Evolutionary conservation across 2,329 filamentous ascomycete genomes (phyloP).

Genomic region (Aureobasidium sp.): DNA sequence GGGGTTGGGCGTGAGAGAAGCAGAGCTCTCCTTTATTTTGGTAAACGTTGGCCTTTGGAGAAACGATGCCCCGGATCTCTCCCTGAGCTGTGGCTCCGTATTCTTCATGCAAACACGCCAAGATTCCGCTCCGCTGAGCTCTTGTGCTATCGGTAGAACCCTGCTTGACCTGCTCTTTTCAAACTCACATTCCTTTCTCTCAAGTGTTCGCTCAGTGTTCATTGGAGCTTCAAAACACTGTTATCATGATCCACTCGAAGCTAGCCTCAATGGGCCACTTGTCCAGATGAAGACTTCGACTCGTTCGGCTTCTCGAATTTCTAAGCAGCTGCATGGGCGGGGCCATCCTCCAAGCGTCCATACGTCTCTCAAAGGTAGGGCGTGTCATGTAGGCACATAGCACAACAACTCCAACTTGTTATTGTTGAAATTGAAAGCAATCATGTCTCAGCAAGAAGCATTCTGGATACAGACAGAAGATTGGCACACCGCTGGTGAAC

Average conservation of each 20-base stretch:
- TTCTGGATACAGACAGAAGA: constrained; percentile 15
- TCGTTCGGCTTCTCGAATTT: background rate
- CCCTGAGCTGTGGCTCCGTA: background rate
- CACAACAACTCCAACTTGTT: background rate
- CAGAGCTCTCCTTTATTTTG: constrained; percentile 6
- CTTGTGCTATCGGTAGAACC: background rate
- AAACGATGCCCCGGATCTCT: constrained; percentile 1
- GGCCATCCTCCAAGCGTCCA: background rate
- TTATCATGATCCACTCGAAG: no score
- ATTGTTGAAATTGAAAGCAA: background rate
- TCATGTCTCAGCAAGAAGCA: background rate
- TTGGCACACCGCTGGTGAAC: constrained; percentile 44
- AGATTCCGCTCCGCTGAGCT: background rate
- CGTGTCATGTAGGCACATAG: background rate
- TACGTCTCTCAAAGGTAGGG: background rate
- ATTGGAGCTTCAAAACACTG: no score
- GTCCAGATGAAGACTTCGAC: background rate
- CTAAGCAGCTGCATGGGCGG: background rate
- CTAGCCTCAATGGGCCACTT: background rate
- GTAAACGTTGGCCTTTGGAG: background rate
- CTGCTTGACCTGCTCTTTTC: background rate
- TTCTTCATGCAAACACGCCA: background rate
- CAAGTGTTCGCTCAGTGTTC: no score
- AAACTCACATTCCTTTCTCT: background rate
- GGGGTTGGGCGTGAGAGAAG: background rate